Base-by-base conservation (phyloP, 1,284 basidiomycete species). In the Cryptococcus floricola region DNA sequence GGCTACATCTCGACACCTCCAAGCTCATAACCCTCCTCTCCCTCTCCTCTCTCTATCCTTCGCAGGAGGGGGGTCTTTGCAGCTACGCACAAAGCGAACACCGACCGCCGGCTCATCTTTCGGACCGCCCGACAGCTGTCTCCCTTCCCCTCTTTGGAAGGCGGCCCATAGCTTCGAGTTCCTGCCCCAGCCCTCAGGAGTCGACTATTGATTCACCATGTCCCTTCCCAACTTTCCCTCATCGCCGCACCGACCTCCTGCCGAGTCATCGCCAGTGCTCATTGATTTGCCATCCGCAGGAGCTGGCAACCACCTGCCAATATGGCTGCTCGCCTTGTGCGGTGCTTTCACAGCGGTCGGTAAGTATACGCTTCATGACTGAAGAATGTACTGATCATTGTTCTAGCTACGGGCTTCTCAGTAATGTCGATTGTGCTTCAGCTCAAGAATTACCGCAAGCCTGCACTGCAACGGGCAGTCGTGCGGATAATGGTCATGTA, bases 401-500 rank as follows among this genome's bases (percentile, higher is more conserved):
- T 4, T 45, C 16, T 49, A 76, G 89, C 94, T 1, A 92, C 92
- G 5, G 68, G 84, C 2, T 83, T 96, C 23, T 92, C 91, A 5
- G 80, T 85, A 38, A 84, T 85, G 72, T 91, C 90, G 2, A 93
- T 98, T 64, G 84, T 83, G 66, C 81, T 92, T 5, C 94, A 98
- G 64, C 81, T 98, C 58, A 89, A 92, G 77, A 92, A 90, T 70
- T 95, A 95, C 69, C 80, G 91, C 56, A 88, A 90, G 72, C 89
- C 90, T 2, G 75, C 83, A 4, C 75, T 94, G 31, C 91, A 93
- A 78, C 59, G 76, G 63, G 90, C 91, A 83, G 94, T 98, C 49
- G 84, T 98, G 42, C 84, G 96, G 57, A 96, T 99, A 71, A 90
- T 98, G 86, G 68, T 98, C 66, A 98, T 98, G 93, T 76, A 42